Base-by-base conservation (phyloP, 495 filamentous ascomycete species). In the Entonaema liquescens region DNA sequence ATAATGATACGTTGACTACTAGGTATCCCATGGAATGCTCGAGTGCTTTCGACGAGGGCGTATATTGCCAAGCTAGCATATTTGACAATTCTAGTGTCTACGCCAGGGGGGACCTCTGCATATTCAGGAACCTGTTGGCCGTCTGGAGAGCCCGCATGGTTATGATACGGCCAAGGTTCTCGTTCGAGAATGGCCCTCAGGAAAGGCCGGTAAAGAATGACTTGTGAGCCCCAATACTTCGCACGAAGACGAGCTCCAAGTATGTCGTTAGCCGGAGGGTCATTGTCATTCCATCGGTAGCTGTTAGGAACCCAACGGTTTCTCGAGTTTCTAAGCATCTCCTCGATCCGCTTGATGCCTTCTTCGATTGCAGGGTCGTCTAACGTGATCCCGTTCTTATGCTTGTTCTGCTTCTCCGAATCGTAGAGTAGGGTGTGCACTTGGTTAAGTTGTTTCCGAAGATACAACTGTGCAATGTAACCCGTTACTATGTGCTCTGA, bases 221-320 rank as follows among this genome's bases (percentile, higher is more conserved):
- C 94, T 44, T 88, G 86, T 0, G 93, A 95, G 23, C 95, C 95
- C 80, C 93, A 98, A 78, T 95, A 98, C 74, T 99, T 99, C 5
- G 93, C 95, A 28, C 95, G 89, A 55, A 98, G 84, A 4, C 95
- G 89, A 17, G 95, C 95, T 6, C 85, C 84, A 23, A 97, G 90
- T 61, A 99, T 95, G 29, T 97, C 90, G 2, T 65, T 69, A 2
- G 93, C 83, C 2, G 92, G 93, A 1, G 83, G 82, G 42, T 94
- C 90, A 2, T 74, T 73, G 52, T 92, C 90, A 19, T 86, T 76
- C 90, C 95, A 99, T 57, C 65, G 75, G 77, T 85, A 86, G 61
- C 74, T 73, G 1, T 74, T 71, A 2, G 83, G 81, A 4, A 81
- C 79, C 67, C 80, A 82, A 5, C 63, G 66, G 60, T 68, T 73